Base-by-base conservation (phyloP, 75 land plant species). In the Selaginella tamariscina region DNA sequence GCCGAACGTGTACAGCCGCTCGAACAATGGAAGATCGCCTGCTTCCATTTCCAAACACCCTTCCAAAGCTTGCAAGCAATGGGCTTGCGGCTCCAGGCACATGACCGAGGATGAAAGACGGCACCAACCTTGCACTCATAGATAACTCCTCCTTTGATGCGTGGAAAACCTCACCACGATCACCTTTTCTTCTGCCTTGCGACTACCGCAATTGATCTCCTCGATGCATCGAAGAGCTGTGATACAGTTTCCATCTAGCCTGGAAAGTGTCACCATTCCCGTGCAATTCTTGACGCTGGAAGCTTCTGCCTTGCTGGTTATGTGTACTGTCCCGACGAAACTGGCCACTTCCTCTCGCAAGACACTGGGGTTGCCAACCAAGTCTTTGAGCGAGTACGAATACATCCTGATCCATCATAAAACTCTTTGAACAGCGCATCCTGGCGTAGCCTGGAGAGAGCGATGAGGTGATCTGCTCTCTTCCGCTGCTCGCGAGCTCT, bases 1-100 rank as follows among this genome's bases (percentile, higher is more conserved):
- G 49, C 49, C 49, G 49, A 39, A 39, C 49, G 49, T 39, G 49
- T 39, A 39, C 49, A 39, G 49, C 49, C 49, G 49, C 49, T 39
- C 49, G 49, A 39, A 39, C 49, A 39, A 39, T 39, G 49, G 49
- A 39, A 39, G 49, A 39, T 39, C 15, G 49, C 49, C 49, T 39
- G 49, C 49, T 39, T 39, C 49, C 49, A 39, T 39, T 39, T 39
- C 15, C 49, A 39, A 39, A 39, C 49, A 39, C 49, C 49, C 49
- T 39, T 39, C 49, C 49, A 39, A 39, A 39, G 49, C 49, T 39
- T 39, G 49, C 49, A 39, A 39, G 49, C 49, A 39, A 39, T 39
- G 49, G 49, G 49, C 49, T 39, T 39, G 49, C 49, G 49, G 49
- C 49, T 39, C 49, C 49, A 39, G 49, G 49, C 49, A 39, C 49